phyloP scores from a whole-genome alignment of 805 yeast genomes.

The Myxozyma vanderwaltii region DNA sequence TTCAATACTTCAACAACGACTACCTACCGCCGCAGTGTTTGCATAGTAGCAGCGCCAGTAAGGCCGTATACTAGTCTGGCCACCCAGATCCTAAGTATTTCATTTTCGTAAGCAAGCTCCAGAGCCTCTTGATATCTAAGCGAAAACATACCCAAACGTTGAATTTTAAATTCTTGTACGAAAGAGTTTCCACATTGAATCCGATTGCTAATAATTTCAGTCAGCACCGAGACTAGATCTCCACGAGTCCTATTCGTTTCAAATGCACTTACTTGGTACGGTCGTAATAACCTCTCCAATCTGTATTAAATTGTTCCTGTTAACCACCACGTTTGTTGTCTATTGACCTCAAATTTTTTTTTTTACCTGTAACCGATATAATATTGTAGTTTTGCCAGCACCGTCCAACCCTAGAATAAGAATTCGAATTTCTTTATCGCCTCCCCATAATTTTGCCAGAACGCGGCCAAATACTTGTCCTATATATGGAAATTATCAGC shows the following conservation, averaged over 20 bases:
- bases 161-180: conserved; percentile 76
- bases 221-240: background rate
- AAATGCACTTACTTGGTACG: conserved; percentile 67
- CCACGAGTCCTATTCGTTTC: background rate
- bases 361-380: conserved; percentile 79
- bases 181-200: conserved; percentile 85
- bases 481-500: conserved; percentile 17
- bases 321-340: too few species aligned
- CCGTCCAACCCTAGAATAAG: conserved; percentile 90
- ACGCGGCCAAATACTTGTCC: conserved; percentile 89
- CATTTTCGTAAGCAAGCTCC: background rate
- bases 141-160: conserved; percentile 63
- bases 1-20: too few species aligned
- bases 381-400: conserved; percentile 93
- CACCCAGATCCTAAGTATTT: conserved; percentile 69
- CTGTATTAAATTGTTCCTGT: too few species aligned
- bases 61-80: conserved; percentile 88
- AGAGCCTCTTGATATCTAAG: background rate
- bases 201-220: conserved; percentile 28
- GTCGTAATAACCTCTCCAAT: conserved; percentile 82
- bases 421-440: conserved; percentile 67
- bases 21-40: conserved; percentile 76
- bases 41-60: conserved; percentile 95
- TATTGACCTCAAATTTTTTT: too few species aligned
- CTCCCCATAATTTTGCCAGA: conserved; percentile 86